phyloP scores from a whole-genome alignment of 2,329 filamentous ascomycete species.

The Penicillium sp. region DNA sequence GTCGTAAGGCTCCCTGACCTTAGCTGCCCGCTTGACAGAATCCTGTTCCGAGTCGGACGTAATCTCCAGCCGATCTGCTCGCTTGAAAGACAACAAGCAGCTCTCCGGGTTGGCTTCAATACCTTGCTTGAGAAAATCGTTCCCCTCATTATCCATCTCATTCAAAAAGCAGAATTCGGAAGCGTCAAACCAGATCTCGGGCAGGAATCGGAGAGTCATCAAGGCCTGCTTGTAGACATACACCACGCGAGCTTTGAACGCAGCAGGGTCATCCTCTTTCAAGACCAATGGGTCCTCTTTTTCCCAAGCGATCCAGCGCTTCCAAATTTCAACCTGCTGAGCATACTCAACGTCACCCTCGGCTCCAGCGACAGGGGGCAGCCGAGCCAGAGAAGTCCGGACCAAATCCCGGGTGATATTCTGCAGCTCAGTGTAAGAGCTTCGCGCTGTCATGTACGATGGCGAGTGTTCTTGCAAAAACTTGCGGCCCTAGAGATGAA shows the following conservation, averaged over 20 bases:
- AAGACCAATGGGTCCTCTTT: constrained; percentile 88
- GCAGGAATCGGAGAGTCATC: constrained; percentile 92
- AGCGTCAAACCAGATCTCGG: constrained; percentile 93
- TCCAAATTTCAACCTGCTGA: constrained; percentile 86
- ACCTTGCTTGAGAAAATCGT: constrained; percentile 78
- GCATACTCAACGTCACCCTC: constrained; percentile 83
- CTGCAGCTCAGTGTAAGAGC: constrained; percentile 84
- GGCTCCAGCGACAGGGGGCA: constrained; percentile 83
- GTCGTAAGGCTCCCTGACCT: constrained; percentile 81
- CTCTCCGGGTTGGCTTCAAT: constrained; percentile 91
- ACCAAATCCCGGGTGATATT: constrained; percentile 78
- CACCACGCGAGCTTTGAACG: constrained; percentile 75
- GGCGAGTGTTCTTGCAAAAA: constrained; percentile 91
- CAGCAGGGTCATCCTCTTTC: constrained; percentile 73
- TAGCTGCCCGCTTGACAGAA: constrained; percentile 62
- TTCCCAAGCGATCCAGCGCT: constrained; percentile 93
- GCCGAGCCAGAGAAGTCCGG: constrained; percentile 73
- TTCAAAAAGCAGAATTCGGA: constrained; percentile 90
- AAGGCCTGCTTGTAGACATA: constrained; percentile 93
- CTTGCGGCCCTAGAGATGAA: constrained; percentile 71
- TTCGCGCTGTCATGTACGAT: constrained; percentile 93
- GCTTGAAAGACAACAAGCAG: constrained; percentile 83
- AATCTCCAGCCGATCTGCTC: constrained; percentile 82
- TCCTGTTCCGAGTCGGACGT: constrained; percentile 76
- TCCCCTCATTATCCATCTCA: constrained; percentile 68